These are phyloP conservation scores for Boletus sp. DNA, from an alignment of 768 basidiomycete genomes.

Conservation along the genomic window DNA sequence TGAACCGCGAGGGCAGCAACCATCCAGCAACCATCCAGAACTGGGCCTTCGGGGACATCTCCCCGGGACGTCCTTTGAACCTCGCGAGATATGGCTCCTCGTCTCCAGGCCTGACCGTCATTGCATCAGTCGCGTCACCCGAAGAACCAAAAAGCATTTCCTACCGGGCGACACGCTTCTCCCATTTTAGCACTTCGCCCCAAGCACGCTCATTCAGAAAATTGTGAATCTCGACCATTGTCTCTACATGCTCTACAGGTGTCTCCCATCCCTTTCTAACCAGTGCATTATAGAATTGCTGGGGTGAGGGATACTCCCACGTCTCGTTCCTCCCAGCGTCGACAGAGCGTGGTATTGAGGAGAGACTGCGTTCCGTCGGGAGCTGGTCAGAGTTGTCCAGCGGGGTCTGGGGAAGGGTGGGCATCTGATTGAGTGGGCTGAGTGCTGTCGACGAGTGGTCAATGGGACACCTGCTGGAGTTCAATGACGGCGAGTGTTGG, in stretches of 20 bases:
- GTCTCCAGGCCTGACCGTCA: slow-evolving; percentile 41
- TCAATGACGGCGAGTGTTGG: slow-evolving; percentile 26
- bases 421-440: slow-evolving; percentile 85
- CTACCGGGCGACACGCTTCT: slow-evolving; percentile 49
- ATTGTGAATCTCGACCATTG: slow-evolving; percentile 98
- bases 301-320: slow-evolving; percentile 97
- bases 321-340: slow-evolving; percentile 27
- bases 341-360: slow-evolving; percentile 78
- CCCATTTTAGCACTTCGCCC: slow-evolving; percentile 93
- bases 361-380: slow-evolving; percentile 70
- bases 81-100: slow-evolving; percentile 72
- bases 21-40: slow-evolving; percentile 84
- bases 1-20: slow-evolving; percentile 86
- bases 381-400: slow-evolving; percentile 54
- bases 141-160: background rate
- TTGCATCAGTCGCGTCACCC: background rate
- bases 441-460: slow-evolving; percentile 48
- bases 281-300: slow-evolving; percentile 97
- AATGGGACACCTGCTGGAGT: slow-evolving; percentile 53
- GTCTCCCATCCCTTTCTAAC: slow-evolving; percentile 97
- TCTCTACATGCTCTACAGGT: slow-evolving; percentile 92
- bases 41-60: slow-evolving; percentile 91
- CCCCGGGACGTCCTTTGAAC: slow-evolving; percentile 88
- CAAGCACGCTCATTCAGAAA: slow-evolving; percentile 97
- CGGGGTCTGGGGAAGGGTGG: slow-evolving; percentile 67